phyloP scores from a whole-genome alignment of 208 protist genomes.

The Acanthamoeba royreba region DNA sequence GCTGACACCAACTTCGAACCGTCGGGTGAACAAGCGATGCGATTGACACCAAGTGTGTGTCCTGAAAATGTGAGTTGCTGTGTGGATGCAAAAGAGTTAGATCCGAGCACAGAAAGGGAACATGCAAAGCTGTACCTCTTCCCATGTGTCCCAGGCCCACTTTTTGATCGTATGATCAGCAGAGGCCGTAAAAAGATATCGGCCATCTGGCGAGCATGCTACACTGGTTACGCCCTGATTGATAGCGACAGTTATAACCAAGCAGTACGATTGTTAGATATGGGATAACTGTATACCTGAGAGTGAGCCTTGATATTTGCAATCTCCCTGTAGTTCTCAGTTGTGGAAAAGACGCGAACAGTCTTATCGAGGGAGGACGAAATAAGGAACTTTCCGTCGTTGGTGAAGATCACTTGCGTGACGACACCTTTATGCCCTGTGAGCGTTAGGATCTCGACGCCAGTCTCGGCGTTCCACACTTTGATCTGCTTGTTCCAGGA shows the following conservation, averaged over 20 bases:
- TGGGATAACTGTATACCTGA: too few species aligned
- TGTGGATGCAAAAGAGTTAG: too few species aligned
- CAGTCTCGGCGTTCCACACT: neutral
- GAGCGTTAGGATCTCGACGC: slow-evolving; percentile 47
- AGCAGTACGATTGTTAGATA: too few species aligned
- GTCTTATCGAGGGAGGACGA: neutral
- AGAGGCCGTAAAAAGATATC: slow-evolving; percentile 23
- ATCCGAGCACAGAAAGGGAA: too few species aligned
- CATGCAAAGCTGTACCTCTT: neutral
- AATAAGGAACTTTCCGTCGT: neutral
- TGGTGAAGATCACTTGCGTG: neutral
- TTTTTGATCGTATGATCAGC: slow-evolving; percentile 12
- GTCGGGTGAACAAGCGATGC: neutral
- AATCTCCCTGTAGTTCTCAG: neutral
- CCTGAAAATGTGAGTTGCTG: slow-evolving; percentile 11
- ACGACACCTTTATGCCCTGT: neutral
- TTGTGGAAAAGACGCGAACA: neutral
- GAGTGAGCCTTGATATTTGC: neutral
- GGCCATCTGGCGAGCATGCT: neutral
- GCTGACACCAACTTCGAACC: neutral
- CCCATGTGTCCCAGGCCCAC: slow-evolving; percentile 25
- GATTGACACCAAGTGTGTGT: slow-evolving; percentile 50
- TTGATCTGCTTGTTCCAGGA: slow-evolving; percentile 48
- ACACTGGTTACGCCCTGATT: neutral
- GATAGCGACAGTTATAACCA: neutral